Percentiles rank a stretch among this genome's conserved stretches.
phyloP scores from a whole-genome alignment of 306 rosid species.

The Malus fusca region DNA sequence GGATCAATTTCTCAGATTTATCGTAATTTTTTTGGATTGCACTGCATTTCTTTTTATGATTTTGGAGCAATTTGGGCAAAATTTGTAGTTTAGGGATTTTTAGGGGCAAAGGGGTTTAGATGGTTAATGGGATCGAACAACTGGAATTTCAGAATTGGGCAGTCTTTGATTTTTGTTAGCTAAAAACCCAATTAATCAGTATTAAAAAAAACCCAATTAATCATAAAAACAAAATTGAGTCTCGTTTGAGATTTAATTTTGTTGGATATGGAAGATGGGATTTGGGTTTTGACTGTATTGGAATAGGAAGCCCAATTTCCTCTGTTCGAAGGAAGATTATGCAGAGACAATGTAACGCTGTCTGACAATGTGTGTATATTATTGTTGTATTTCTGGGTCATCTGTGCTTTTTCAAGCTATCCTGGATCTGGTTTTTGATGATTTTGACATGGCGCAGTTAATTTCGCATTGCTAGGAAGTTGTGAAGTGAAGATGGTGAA shows the following conservation, averaged over 20 bases:
- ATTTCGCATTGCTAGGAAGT: slow-evolving; percentile 12
- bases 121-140: neutral
- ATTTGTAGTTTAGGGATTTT: neutral
- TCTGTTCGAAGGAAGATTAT: neutral
- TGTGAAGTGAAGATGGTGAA: slow-evolving; percentile 73
- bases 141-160: neutral
- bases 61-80: neutral
- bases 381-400: neutral
- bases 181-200: neutral
- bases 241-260: neutral
- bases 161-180: neutral
- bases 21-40: neutral
- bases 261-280: neutral
- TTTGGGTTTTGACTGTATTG: neutral
- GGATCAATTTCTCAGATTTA: neutral
- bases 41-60: neutral
- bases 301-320: neutral
- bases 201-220: neutral
- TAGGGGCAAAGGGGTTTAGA: neutral
- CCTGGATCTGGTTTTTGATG: slow-evolving; percentile 12
- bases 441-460: slow-evolving; percentile 8
- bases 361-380: neutral
- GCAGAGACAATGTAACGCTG: neutral
- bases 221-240: neutral
- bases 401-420: neutral